Conservation (phyloP, 1,139 yeast species). For the Kodamaea ohmeri region DNA sequence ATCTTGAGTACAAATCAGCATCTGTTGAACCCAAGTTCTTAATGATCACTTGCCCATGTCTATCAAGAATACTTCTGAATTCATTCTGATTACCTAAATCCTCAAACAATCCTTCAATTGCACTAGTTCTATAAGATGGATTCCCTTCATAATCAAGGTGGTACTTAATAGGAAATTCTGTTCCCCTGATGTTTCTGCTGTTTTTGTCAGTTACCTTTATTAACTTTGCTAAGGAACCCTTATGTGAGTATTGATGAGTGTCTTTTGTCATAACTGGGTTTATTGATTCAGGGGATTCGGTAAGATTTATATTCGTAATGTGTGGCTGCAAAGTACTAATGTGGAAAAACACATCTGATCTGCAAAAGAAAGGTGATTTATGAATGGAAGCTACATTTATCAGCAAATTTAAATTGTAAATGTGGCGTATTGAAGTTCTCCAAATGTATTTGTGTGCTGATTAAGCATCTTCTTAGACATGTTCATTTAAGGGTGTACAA, state of each 20-base stretch:
- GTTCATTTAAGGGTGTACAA: too few relatives aligned
- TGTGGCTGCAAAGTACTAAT: not conserved
- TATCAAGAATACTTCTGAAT: slow-evolving; percentile 18
- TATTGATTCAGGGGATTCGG: not conserved
- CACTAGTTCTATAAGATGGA: not conserved
- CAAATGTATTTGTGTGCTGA: too few relatives aligned
- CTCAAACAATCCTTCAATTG: slow-evolving; percentile 8
- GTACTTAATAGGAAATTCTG: slow-evolving; percentile 9
- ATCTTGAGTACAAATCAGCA: slow-evolving; percentile 15
- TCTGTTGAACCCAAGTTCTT: slow-evolving; percentile 19
- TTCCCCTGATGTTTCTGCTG: slow-evolving; percentile 8
- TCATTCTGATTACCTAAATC: slow-evolving; percentile 14
- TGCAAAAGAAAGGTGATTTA: too few relatives aligned
- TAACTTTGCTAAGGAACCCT: not conserved
- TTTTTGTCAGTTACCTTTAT: slow-evolving; percentile 2
- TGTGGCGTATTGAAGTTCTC: too few relatives aligned
- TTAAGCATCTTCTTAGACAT: too few relatives aligned
- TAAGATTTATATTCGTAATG: not conserved
- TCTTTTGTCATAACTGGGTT: not conserved
- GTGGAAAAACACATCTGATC: not conserved
- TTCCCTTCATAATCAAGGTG: slow-evolving; percentile 3
- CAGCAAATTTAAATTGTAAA: too few relatives aligned
- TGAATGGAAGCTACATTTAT: too few relatives aligned
- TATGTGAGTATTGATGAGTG: not conserved
- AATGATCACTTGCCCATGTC: slow-evolving; percentile 25